Evolutionary conservation across 495 filamentous ascomycete genomes (phyloP).

Genomic region (Talaromyces wortmannii): DNA sequence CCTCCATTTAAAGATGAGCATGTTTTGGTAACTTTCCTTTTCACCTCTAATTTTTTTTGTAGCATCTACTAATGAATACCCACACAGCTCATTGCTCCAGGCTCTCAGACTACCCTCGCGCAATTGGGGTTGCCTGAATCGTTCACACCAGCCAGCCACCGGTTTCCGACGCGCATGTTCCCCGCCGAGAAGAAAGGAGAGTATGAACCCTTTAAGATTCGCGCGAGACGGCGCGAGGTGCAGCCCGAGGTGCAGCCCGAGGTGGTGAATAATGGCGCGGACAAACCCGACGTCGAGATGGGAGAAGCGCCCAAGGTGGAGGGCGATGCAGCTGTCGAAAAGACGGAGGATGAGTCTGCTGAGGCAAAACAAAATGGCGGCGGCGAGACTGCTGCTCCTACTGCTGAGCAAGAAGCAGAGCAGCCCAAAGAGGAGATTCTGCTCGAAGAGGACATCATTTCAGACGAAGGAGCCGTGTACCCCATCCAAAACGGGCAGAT

Average conservation of each 20-base stretch:
- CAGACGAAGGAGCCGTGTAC: constrained; percentile 83
- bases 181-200: constrained; percentile 68
- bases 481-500: constrained; percentile 81
- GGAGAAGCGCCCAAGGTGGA: constrained; percentile 15
- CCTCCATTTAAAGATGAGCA: constrained; percentile 74
- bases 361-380: constrained; percentile 7
- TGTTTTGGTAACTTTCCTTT: constrained; percentile 48
- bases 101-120: constrained; percentile 87
- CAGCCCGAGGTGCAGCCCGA: constrained; percentile 29
- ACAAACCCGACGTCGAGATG: constrained; percentile 42
- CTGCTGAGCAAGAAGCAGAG: constrained; percentile 10
- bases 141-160: constrained; percentile 75
- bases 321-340: constrained; percentile 6
- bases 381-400: background rate
- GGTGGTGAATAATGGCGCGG: constrained; percentile 17
- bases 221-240: constrained; percentile 55
- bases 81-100: constrained; percentile 81
- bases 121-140: constrained; percentile 89
- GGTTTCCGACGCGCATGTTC: constrained; percentile 91
- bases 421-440: constrained; percentile 39
- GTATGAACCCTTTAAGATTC: constrained; percentile 78
- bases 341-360: constrained; percentile 5
- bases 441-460: constrained; percentile 82
- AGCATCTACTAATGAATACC: constrained; percentile 7
- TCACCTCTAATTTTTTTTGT: background rate